A percentile compares a stretch with the other conserved stretches of the same genome.
Evolutionary conservation across 2,329 filamentous ascomycete genomes (phyloP).

Genomic region (Aschersonia sp.): DNA sequence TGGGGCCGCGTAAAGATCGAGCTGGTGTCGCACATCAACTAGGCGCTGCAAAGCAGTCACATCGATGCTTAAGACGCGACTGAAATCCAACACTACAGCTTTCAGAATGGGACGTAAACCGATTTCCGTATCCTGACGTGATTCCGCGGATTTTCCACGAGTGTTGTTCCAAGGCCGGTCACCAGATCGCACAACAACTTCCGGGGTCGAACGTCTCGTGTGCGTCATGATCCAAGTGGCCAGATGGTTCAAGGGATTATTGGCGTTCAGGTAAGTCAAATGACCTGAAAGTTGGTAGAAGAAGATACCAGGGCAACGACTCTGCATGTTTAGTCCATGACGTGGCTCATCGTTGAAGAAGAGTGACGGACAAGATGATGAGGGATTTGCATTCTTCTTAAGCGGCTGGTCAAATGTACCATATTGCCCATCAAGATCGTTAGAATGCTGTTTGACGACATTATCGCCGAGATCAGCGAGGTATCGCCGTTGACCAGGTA

Average conservation of each 20-base stretch:
- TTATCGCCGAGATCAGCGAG: constrained; percentile 73
- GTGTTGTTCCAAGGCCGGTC: constrained; percentile 95
- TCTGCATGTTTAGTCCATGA: constrained; percentile 62
- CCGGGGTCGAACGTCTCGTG: constrained; percentile 63
- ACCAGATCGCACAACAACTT: constrained; percentile 48
- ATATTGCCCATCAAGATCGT: constrained; percentile 33
- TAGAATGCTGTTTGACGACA: constrained; percentile 46
- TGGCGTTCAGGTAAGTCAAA: constrained; percentile 92
- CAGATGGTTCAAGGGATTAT: constrained; percentile 73
- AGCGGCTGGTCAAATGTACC: constrained; percentile 30
- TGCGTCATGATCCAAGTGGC: constrained; percentile 51
- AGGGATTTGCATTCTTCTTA: no score
- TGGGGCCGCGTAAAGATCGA: constrained; percentile 72
- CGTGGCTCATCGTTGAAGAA: constrained; percentile 66
- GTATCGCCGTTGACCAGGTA: constrained; percentile 55
- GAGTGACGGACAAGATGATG: no score
- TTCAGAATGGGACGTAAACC: constrained; percentile 54
- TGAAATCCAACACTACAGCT: constrained; percentile 90
- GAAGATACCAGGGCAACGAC: constrained; percentile 82
- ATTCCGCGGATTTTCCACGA: constrained; percentile 35
- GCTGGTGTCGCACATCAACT: constrained; percentile 88
- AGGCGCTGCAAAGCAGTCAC: constrained; percentile 84
- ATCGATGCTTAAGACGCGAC: constrained; percentile 85
- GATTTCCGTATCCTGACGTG: constrained; percentile 11
- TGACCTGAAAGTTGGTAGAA: constrained; percentile 92